Evolutionary conservation across 2,329 filamentous ascomycete genomes (phyloP).

Genomic region (Penicillium verrucosum): DNA sequence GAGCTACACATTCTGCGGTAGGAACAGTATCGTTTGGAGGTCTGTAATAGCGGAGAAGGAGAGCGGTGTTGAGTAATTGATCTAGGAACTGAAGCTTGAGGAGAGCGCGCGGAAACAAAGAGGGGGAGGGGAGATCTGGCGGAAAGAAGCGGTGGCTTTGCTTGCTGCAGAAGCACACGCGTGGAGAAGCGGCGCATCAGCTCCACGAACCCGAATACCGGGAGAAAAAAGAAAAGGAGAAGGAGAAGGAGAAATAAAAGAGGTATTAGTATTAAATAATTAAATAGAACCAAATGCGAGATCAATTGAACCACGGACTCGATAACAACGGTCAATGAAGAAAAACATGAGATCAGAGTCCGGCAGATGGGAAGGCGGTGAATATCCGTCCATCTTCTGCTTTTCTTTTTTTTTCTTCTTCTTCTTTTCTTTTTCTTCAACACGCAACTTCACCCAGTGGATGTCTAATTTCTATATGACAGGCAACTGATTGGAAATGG

Average conservation of each 20-base stretch:
- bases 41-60: slow-evolving; percentile 30
- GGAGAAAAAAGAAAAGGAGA: background rate
- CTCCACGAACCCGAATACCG: slow-evolving; percentile 14
- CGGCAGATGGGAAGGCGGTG: slow-evolving; percentile 21
- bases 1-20: slow-evolving; percentile 74
- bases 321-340: slow-evolving; percentile 15
- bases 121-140: slow-evolving; percentile 29
- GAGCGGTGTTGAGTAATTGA: slow-evolving; percentile 20
- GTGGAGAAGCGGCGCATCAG: slow-evolving; percentile 37
- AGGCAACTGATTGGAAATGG: slow-evolving; percentile 28
- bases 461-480: slow-evolving; percentile 26
- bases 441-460: slow-evolving; percentile 33
- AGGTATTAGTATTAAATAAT: slow-evolving; percentile 11
- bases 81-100: slow-evolving; percentile 21
- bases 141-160: slow-evolving; percentile 35
- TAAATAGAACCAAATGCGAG: slow-evolving; percentile 17
- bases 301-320: slow-evolving; percentile 16
- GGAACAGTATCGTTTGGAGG: slow-evolving; percentile 62
- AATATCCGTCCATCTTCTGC: background rate
- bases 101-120: slow-evolving; percentile 25
- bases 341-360: slow-evolving; percentile 14
- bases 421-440: slow-evolving; percentile 16
- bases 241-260: slow-evolving; percentile 4
- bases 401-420: slow-evolving; percentile 21
- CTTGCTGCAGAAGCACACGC: slow-evolving; percentile 34